phyloP scores from a whole-genome alignment of 208 protist species.

The Lotmaria passim region DNA sequence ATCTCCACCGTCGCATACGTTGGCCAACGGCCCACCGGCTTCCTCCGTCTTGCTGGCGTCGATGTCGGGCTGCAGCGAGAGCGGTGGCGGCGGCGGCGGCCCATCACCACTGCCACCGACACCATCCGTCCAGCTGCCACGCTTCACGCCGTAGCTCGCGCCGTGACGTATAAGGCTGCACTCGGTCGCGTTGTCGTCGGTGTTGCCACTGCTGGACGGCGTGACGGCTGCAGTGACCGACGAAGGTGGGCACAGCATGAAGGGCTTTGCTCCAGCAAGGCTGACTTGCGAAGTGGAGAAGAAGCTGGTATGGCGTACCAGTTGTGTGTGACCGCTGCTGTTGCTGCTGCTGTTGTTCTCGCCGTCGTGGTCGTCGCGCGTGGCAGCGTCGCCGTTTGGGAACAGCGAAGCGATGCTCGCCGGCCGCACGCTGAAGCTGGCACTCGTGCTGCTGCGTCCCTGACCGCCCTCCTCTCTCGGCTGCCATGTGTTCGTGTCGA shows the following conservation, averaged over 20 bases:
- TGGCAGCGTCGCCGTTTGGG: neutral
- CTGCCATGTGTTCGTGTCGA: slow-evolving; percentile 7
- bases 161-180: neutral
- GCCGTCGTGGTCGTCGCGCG: no score
- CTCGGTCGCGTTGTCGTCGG: neutral
- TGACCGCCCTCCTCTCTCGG: neutral
- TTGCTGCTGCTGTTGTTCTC: neutral
- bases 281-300: slow-evolving; percentile 14
- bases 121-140: neutral
- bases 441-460: neutral
- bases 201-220: neutral
- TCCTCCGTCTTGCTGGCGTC: neutral
- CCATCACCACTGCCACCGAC: neutral
- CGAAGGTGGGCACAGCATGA: neutral
- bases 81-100: neutral
- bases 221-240: neutral
- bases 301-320: slow-evolving; percentile 2
- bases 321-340: neutral
- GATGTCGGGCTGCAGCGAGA: neutral
- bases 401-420: slow-evolving; percentile 3
- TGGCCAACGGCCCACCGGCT: neutral
- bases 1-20: neutral
- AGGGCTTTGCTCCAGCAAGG: slow-evolving; percentile 4
- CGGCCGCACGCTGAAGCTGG: slow-evolving; percentile 12
- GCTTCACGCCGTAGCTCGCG: slow-evolving; percentile 7